Evolutionary conservation across 257 asterid genomes (phyloP).

Genomic region (Nicotiana paniculata): DNA sequence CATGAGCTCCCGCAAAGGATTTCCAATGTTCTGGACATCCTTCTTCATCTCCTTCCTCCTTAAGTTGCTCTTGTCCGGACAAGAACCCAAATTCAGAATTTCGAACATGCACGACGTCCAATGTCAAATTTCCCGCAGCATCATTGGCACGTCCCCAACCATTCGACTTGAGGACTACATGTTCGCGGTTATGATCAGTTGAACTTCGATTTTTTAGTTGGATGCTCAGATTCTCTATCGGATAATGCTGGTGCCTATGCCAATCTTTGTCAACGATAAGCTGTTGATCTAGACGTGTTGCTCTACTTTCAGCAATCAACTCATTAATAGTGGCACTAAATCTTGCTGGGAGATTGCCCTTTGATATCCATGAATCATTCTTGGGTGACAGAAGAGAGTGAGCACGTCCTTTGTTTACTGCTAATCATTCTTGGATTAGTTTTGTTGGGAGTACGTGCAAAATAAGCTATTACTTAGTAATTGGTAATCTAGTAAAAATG

Average conservation of each 20-base stretch:
- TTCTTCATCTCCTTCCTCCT: slow-evolving; percentile 13
- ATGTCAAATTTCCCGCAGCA: slow-evolving; percentile 28
- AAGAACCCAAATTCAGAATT: slow-evolving; percentile 27
- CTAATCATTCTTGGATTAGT: background rate
- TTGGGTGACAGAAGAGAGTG: slow-evolving; percentile 83
- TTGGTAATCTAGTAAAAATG: too few relatives aligned
- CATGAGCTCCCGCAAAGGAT: slow-evolving; percentile 15
- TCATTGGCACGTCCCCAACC: slow-evolving; percentile 13
- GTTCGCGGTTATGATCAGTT: background rate
- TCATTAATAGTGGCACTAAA: slow-evolving; percentile 59
- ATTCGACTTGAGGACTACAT: background rate
- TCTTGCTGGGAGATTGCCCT: slow-evolving; percentile 35
- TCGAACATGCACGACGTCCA: slow-evolving; percentile 51
- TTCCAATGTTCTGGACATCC: slow-evolving; percentile 33
- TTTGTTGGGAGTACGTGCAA: background rate
- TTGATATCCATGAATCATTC: slow-evolving; percentile 21
- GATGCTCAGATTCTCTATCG: background rate
- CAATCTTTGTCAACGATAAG: slow-evolving; percentile 7
- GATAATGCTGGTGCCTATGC: slow-evolving; percentile 11
- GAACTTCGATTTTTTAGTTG: background rate
- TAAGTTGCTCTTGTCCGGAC: slow-evolving; percentile 19
- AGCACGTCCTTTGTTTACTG: slow-evolving; percentile 39
- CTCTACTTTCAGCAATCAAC: slow-evolving; percentile 60
- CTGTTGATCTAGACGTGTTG: slow-evolving; percentile 34
- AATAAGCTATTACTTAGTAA: too few relatives aligned